Percentiles rank a stretch among this genome's conserved stretches.
Evolutionary conservation across 441 rosid genomes (phyloP).

Genomic region (Euphorbia schlechtendalii): DNA sequence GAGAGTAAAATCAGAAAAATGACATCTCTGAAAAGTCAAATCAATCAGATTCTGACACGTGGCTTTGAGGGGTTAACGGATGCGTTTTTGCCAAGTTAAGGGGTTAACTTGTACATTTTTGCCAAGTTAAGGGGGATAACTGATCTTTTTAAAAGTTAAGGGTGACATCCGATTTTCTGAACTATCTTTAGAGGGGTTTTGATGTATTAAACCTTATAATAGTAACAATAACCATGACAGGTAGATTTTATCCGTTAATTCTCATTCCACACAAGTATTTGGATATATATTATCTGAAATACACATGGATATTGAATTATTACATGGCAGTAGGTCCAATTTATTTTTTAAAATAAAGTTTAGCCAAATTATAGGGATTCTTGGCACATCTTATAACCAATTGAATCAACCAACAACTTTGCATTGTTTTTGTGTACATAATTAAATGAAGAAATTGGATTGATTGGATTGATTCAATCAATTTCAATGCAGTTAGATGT

Average conservation of each 20-base stretch:
- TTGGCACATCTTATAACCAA: constrained; percentile 14
- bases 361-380: constrained; percentile 14
- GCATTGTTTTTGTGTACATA: not conserved
- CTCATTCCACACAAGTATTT: constrained; percentile 14
- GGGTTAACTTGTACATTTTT: too few species aligned
- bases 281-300: not conserved
- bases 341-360: constrained; percentile 1
- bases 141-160: too few species aligned
- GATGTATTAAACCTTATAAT: too few species aligned
- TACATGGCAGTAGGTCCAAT: constrained; percentile 12
- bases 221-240: not conserved
- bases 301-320: not conserved
- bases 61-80: too few species aligned
- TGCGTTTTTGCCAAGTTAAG: too few species aligned
- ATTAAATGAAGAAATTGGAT: too few species aligned
- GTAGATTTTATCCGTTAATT: constrained; percentile 9
- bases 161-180: too few species aligned
- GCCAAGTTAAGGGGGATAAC: too few species aligned
- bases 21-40: too few species aligned
- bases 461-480: constrained; percentile 3
- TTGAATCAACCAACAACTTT: not conserved
- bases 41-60: too few species aligned
- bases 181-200: too few species aligned
- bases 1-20: too few species aligned
- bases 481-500: not conserved